phyloP scores from a whole-genome alignment of 345 rosid species.

The Lepidium africanum region DNA sequence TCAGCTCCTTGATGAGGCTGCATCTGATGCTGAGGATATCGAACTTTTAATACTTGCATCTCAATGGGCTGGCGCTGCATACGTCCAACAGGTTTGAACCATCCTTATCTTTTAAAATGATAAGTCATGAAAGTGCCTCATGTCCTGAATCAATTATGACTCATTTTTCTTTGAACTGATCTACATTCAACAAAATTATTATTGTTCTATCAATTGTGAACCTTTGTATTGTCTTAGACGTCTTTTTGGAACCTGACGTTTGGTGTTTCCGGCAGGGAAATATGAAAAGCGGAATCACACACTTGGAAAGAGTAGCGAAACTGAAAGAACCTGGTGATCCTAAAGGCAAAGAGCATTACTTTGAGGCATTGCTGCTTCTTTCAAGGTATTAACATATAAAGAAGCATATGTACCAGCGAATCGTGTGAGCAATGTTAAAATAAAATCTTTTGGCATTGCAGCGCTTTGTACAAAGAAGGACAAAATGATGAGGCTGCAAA shows the following conservation, averaged over 20 bases:
- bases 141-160: not conserved
- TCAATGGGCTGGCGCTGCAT: conserved; percentile 77
- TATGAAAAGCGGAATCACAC: conserved; percentile 49
- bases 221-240: not conserved
- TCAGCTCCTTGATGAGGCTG: conserved; percentile 49
- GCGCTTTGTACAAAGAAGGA: conserved; percentile 50
- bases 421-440: not conserved
- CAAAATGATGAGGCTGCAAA: conserved; percentile 67
- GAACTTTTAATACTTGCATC: conserved; percentile 69
- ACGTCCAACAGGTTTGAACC: conserved; percentile 49
- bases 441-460: conserved; percentile 22
- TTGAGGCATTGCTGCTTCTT: conserved; percentile 55
- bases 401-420: not conserved
- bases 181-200: not conserved
- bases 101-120: not conserved
- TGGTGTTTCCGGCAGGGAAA: conserved; percentile 41
- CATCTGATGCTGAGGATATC: conserved; percentile 41
- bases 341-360: conserved; percentile 58
- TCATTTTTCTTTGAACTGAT: not conserved
- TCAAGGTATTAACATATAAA: conserved; percentile 41
- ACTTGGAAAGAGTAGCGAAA: conserved; percentile 63
- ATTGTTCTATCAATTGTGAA: not conserved
- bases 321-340: conserved; percentile 66
- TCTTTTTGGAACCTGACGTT: not conserved
- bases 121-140: not conserved